phyloP scores from a whole-genome alignment of 331 rosid genomes.

The Acacia concinna region DNA sequence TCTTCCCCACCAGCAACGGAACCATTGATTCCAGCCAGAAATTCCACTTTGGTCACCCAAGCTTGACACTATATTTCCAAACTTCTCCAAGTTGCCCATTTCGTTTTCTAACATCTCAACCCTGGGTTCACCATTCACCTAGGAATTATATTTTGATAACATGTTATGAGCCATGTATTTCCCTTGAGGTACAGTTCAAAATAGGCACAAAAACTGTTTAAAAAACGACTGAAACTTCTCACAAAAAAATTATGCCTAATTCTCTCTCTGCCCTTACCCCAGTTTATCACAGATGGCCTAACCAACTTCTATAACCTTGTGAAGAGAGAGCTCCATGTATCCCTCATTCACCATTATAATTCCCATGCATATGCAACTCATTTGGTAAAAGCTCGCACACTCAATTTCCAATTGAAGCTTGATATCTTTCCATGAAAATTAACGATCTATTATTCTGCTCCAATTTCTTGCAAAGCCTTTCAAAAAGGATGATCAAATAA shows the following conservation, averaged over 20 bases:
- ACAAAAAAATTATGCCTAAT: not conserved
- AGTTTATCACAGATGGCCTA: not conserved
- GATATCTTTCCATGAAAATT: not conserved
- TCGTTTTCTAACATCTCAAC: not conserved
- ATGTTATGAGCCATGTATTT: not conserved
- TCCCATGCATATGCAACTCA: not conserved
- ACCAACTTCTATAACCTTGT: not conserved
- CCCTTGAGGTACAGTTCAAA: not conserved
- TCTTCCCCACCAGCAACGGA: not conserved
- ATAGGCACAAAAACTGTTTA: not conserved
- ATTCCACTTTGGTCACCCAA: not conserved
- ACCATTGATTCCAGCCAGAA: not conserved
- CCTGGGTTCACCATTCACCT: not conserved
- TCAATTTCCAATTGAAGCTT: not conserved
- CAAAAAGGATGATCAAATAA: not conserved
- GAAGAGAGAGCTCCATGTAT: not conserved
- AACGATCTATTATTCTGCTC: not conserved
- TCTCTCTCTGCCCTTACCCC: not conserved
- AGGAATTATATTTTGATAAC: not conserved
- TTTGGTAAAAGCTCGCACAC: not conserved
- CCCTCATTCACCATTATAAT: not conserved
- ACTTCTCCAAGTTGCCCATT: not conserved
- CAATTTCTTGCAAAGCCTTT: not conserved
- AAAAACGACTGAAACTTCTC: not conserved
- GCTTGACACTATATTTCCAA: not conserved